phyloP scores from a whole-genome alignment of 768 basidiomycete species.

The Mycena vitilis region DNA sequence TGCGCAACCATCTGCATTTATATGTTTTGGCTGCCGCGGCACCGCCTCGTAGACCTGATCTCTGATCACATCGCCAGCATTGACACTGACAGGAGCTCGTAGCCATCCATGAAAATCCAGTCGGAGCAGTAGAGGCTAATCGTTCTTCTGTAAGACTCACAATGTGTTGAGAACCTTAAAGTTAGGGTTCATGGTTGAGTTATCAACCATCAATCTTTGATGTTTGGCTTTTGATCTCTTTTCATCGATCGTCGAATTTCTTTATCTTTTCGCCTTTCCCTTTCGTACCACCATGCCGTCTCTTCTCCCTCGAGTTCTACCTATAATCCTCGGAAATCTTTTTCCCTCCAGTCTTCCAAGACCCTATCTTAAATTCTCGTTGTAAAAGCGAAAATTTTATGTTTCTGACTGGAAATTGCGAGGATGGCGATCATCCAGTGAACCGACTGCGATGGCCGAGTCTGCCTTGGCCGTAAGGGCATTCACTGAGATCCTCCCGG shows the following conservation, averaged over 20 bases:
- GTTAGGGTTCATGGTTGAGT: too few species aligned
- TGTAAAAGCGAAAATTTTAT: neutral
- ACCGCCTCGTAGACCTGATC: neutral
- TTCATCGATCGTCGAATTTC: too few species aligned
- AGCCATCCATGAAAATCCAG: neutral
- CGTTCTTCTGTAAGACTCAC: neutral
- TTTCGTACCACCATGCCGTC: neutral
- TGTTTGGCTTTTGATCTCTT: neutral
- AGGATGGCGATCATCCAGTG: neutral
- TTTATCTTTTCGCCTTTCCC: neutral
- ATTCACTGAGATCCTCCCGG: too few species aligned
- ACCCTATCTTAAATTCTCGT: neutral
- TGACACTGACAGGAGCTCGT: too few species aligned
- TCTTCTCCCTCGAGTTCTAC: neutral
- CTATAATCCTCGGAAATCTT: neutral
- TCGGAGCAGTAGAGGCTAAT: too few species aligned
- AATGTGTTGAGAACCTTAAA: too few species aligned
- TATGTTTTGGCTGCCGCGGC: slow-evolving; percentile 4
- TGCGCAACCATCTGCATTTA: neutral
- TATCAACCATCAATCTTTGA: neutral
- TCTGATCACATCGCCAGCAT: neutral
- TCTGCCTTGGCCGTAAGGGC: too few species aligned
- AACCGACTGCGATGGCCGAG: neutral
- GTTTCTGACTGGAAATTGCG: neutral
- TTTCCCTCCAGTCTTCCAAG: neutral